phyloP scores from a whole-genome alignment of 2,329 filamentous ascomycete species.

The Thielaviopsis cerberus region DNA sequence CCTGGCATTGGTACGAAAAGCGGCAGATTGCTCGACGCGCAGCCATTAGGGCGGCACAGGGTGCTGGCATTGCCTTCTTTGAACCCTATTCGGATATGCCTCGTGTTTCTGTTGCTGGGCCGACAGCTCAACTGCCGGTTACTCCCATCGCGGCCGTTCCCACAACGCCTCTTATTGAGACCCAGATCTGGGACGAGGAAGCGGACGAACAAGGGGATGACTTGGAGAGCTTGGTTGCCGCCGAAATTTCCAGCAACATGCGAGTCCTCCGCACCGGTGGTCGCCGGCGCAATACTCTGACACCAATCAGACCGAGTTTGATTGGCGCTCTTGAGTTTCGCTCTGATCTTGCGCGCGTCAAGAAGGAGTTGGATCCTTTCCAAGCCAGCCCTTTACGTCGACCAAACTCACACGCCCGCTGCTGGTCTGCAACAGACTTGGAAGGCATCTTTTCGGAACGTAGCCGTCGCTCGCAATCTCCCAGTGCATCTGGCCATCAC shows the following conservation, averaged over 20 bases:
- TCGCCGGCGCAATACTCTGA: constrained; percentile 51
- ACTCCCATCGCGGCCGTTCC: constrained; percentile 8
- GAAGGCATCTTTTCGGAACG: constrained; percentile 4
- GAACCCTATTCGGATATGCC: constrained; percentile 48
- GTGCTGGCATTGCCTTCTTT: constrained; percentile 10
- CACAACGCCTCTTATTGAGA: constrained; percentile 22
- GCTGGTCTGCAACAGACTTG: constrained; percentile 7
- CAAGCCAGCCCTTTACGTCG: constrained; percentile 14
- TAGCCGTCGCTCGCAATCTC: background rate
- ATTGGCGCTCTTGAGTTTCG: constrained; percentile 88
- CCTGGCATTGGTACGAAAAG: constrained; percentile 56
- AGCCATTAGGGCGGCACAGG: constrained; percentile 11
- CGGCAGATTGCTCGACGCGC: background rate
- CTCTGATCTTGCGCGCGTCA: constrained; percentile 71
- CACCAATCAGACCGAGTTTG: constrained; percentile 77
- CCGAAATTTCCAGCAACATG: constrained; percentile 87
- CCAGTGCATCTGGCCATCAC: background rate
- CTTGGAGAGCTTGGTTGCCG: constrained; percentile 47
- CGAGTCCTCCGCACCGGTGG: constrained; percentile 54
- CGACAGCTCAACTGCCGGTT: background rate
- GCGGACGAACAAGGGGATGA: constrained; percentile 29
- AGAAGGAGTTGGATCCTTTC: constrained; percentile 27
- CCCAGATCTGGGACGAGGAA: constrained; percentile 22
- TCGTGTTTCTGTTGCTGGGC: background rate
- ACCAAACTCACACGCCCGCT: background rate